Evolutionary conservation across 805 yeast species (phyloP).

Genomic region (Saturnispora sanitii): DNA sequence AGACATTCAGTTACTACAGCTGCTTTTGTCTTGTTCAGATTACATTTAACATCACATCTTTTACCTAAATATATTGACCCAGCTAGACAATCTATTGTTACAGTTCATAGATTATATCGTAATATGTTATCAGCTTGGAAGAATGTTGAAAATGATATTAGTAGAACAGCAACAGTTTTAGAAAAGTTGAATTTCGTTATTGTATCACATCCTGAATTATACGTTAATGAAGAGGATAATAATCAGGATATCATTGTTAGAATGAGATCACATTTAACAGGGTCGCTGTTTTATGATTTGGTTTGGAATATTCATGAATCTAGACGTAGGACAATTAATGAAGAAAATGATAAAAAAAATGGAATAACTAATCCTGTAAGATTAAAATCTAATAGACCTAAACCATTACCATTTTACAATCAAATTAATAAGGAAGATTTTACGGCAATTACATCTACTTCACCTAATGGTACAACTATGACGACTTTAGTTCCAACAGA

Average conservation of each 20-base stretch:
- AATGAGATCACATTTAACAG: conserved; percentile 88
- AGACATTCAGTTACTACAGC: conserved; percentile 80
- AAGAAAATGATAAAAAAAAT: conserved; percentile 20
- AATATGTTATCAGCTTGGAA: conserved; percentile 90
- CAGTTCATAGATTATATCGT: conserved; percentile 79
- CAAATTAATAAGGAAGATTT: conserved; percentile 87
- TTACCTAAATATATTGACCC: conserved; percentile 72
- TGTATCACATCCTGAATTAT: conserved; percentile 78
- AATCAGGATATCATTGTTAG: conserved; percentile 69
- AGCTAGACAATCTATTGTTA: conserved; percentile 86
- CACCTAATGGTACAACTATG: conserved; percentile 87
- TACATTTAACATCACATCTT: conserved; percentile 69
- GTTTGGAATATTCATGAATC: conserved; percentile 96
- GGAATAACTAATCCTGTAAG: background rate
- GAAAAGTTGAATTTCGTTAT: conserved; percentile 83
- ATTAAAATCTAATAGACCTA: conserved; percentile 28
- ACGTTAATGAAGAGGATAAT: conserved; percentile 41
- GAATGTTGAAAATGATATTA: conserved; percentile 79
- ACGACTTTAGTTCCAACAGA: conserved; percentile 85
- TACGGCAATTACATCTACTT: conserved; percentile 72
- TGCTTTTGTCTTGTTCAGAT: conserved; percentile 66
- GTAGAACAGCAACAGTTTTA: conserved; percentile 82
- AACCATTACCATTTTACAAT: conserved; percentile 81
- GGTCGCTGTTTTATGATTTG: conserved; percentile 81
- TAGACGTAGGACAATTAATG: conserved; percentile 52